Conservation (phyloP, 345 rosid genomes). For the Bretschneidera sinensis region DNA sequence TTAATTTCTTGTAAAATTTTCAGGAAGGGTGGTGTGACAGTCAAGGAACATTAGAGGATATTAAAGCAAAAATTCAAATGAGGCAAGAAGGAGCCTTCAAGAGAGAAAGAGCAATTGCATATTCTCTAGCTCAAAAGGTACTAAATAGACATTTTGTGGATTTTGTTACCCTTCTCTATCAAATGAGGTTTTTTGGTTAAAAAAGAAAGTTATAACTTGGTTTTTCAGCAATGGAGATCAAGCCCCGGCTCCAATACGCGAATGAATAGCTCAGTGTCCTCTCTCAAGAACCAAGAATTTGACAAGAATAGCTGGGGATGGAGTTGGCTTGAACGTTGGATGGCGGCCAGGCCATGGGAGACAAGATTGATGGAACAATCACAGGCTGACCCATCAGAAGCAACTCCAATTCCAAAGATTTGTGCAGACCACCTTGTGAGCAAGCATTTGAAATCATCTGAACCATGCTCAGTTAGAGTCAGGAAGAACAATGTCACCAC, state of each 20-base stretch:
- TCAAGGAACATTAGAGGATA: slow-evolving; percentile 77
- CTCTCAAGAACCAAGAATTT: slow-evolving; percentile 53
- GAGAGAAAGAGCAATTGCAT: slow-evolving; percentile 91
- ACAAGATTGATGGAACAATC: slow-evolving; percentile 71
- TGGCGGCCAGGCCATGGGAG: slow-evolving; percentile 99
- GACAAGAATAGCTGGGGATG: slow-evolving; percentile 86
- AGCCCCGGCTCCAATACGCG: slow-evolving; percentile 30
- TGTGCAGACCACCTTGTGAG: slow-evolving; percentile 21
- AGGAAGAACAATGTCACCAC: slow-evolving; percentile 76
- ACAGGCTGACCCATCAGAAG: slow-evolving; percentile 24
- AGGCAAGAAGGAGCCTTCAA: slow-evolving; percentile 91
- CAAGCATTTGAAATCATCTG: slow-evolving; percentile 42
- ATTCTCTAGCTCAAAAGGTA: slow-evolving; percentile 88
- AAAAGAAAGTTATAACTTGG: background rate
- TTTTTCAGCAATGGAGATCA: slow-evolving; percentile 67
- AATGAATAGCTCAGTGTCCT: slow-evolving; percentile 26
- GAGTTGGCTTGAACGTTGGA: slow-evolving; percentile 99
- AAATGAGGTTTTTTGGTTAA: too few species aligned
- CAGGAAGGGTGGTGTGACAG: slow-evolving; percentile 97
- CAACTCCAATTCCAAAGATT: slow-evolving; percentile 35
- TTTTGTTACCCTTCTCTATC: background rate
- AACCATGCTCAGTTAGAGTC: slow-evolving; percentile 40
- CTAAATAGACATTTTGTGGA: background rate
- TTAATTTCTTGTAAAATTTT: slow-evolving; percentile 6
- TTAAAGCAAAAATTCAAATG: slow-evolving; percentile 66